Percentiles rank a stretch among this genome's conserved stretches.
Conservation (phyloP, 768 basidiomycete species). For the Tulasnella sp. region DNA sequence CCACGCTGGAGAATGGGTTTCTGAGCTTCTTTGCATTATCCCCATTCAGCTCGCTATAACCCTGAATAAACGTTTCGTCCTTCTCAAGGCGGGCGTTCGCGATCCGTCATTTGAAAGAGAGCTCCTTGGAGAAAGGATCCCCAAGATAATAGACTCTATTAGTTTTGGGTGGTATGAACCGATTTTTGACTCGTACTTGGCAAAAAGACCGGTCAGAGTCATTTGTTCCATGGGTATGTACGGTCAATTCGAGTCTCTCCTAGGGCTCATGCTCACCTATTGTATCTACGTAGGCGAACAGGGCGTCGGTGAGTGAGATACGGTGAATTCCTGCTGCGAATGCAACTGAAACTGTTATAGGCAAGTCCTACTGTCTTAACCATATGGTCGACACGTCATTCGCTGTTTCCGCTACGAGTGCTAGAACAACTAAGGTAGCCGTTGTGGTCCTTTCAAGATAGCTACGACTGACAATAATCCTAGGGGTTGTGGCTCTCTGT, state of each 20-base stretch:
- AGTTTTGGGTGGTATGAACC: conserved; percentile 64
- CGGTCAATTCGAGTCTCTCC: no score
- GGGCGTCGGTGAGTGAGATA: conserved; percentile 11
- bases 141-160: conserved; percentile 50
- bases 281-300: conserved; percentile 12
- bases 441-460: no score
- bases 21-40: conserved; percentile 56
- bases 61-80: conserved; percentile 56
- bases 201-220: conserved; percentile 58
- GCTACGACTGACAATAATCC: no score
- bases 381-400: conserved; percentile 63
- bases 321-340: conserved; percentile 35
- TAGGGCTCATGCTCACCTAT: no score
- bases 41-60: conserved; percentile 62
- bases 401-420: conserved; percentile 50
- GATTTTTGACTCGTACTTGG: conserved; percentile 60
- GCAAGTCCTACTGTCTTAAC: conserved; percentile 57
- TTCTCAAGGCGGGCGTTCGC: conserved; percentile 57
- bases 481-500: conserved; percentile 65
- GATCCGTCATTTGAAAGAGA: conserved; percentile 49
- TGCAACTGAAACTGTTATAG: conserved; percentile 44
- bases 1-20: conserved; percentile 59
- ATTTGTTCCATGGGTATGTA: conserved; percentile 58
- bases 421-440: conserved; percentile 2
- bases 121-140: conserved; percentile 57